Evolutionary conservation across 495 filamentous ascomycete species (phyloP).

Genomic region (Trichoderma gamsii): DNA sequence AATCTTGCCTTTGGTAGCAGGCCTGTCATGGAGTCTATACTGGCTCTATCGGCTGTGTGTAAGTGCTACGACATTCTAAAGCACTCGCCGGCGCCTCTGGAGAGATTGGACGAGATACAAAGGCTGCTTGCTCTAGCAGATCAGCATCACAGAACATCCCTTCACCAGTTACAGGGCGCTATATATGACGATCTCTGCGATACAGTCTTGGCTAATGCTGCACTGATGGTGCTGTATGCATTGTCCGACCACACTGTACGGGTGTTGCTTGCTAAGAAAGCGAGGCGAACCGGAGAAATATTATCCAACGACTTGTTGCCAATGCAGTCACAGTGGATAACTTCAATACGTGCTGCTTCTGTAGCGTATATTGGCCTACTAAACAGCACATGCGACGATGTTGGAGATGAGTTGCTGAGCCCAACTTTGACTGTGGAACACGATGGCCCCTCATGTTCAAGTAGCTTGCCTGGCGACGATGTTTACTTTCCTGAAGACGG

Average conservation of each 20-base stretch:
- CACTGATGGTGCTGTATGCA: conserved; percentile 43
- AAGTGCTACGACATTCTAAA: conserved; percentile 35
- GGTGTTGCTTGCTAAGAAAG: conserved; percentile 32
- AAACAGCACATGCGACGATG: conserved; percentile 16
- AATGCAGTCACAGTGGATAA: conserved; percentile 37
- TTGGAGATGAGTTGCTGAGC: not conserved
- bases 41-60: conserved; percentile 37
- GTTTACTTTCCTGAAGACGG: not conserved
- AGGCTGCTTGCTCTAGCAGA: conserved; percentile 30
- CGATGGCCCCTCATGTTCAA: not conserved
- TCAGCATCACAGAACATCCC: conserved; percentile 30
- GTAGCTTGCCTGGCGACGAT: not conserved
- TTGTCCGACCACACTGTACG: conserved; percentile 35
- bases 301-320: conserved; percentile 25
- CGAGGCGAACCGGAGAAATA: conserved; percentile 19
- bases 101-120: conserved; percentile 24
- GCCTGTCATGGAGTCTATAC: conserved; percentile 37
- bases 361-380: conserved; percentile 35
- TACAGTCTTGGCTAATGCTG: conserved; percentile 37
- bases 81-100: conserved; percentile 18
- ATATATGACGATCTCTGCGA: conserved; percentile 30
- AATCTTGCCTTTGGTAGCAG: conserved; percentile 37
- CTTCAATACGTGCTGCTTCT: conserved; percentile 34
- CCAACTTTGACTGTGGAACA: not conserved
- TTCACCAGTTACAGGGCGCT: conserved; percentile 28